Evolutionary conservation across 768 basidiomycete species (phyloP), one percentile per base, ranked within the genome.

Genomic region (Boletus rufocinnamomeus): DNA sequence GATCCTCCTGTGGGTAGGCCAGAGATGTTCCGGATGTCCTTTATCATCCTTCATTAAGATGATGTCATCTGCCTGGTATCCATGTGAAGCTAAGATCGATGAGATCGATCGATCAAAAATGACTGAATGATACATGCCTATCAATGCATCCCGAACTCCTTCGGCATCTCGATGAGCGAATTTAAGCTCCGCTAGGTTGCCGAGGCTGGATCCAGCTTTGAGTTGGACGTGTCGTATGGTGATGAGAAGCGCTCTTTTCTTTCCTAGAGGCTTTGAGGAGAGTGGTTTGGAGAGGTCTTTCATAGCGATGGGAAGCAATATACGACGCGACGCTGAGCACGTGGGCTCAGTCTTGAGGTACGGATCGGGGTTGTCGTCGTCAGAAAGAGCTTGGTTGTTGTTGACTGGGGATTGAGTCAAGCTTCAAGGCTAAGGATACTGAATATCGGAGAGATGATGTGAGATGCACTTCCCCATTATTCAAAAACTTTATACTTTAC

Each of bases 1-100:
- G 47, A 85, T 80, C 25, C 77, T 84, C 3, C 58, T 62, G 21
- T 65, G 63, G 0, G 80, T 84, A 1, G 83, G 83, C 63, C 74
- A 72, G 0, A 68, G 57, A 32, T 77, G 52, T 14, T 67, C 32
- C 3, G 74, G 66, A n/a, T 73, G 66, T 6, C 1, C 7, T 9
- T 21, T 27, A 6, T 69, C 61, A 56, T 85, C 84, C 10, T 79
- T 69, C 50, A 86, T 75, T 0, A 79, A 61, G 0, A 69, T 75
- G 35, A 84, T 76, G 51, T 83, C 73, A 16, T 75, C 66, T 0
- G 62, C 48, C 1, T 68, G 50, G 60, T 84, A 84, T 2, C 62
- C 70, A 52, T 77, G 80, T 21, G 53, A 57, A 1, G 69, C 79
- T 80, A 19, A 25, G 32, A 41, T 21, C 0, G 28, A 25, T 61